Conservation (phyloP, 2,329 filamentous ascomycete species). For the Leptodontidium sp. region DNA sequence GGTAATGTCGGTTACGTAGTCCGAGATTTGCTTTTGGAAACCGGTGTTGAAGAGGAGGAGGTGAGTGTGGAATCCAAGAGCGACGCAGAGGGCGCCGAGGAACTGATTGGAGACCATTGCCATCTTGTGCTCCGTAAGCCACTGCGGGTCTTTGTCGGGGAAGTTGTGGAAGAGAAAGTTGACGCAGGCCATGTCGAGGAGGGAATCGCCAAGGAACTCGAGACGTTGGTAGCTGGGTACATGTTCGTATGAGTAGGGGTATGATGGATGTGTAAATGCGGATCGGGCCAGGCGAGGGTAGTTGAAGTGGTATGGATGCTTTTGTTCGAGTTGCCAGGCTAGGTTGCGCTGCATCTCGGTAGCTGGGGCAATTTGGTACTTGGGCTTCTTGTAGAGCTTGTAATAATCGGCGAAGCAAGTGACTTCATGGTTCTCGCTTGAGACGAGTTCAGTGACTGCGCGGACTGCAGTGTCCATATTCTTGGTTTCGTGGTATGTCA, state of each 20-base stretch:
- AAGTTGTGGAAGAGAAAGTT: constrained; percentile 81
- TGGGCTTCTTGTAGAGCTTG: constrained; percentile 70
- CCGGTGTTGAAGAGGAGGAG: constrained; percentile 63
- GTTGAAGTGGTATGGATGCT: constrained; percentile 71
- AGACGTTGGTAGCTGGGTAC: constrained; percentile 90
- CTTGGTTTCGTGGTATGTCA: constrained; percentile 53
- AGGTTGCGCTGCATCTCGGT: constrained; percentile 76
- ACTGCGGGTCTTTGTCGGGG: constrained; percentile 86
- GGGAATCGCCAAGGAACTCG: constrained; percentile 89
- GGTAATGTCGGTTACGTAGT: constrained; percentile 66
- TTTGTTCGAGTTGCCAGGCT: constrained; percentile 66
- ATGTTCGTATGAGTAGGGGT: constrained; percentile 76
- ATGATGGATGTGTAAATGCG: constrained; percentile 89
- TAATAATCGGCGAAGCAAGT: constrained; percentile 77
- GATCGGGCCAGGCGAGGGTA: constrained; percentile 80
- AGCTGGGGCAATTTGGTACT: constrained; percentile 70
- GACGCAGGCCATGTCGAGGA: constrained; percentile 87
- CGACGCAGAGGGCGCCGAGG: constrained; percentile 80
- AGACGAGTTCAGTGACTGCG: constrained; percentile 75
- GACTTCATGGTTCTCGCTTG: constrained; percentile 74
- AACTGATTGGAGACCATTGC: constrained; percentile 99
- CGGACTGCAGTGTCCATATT: constrained; percentile 66
- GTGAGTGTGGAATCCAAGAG: constrained; percentile 79
- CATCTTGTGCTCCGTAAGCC: constrained; percentile 99
- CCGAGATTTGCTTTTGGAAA: constrained; percentile 56